These are phyloP conservation scores for Chrysanthemum makinoi DNA, from an alignment of 129 eudicot genomes.

Conservation along the genomic window DNA sequence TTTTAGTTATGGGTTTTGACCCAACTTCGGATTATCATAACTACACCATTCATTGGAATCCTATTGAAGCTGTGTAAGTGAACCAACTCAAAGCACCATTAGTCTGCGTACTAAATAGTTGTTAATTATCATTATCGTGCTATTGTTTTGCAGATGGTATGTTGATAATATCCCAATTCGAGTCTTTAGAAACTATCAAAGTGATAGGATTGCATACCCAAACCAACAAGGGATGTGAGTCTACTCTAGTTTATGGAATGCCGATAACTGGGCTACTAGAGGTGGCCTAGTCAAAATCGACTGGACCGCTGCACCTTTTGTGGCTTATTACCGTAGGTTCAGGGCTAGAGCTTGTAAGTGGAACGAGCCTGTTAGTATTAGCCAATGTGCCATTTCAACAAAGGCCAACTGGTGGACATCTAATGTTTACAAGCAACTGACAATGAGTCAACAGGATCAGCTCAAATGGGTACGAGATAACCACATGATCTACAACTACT, in stretches of 20 bases:
- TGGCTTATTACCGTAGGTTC: constrained; percentile 42
- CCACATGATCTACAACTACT: too few relatives aligned
- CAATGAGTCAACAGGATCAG: constrained; percentile 31
- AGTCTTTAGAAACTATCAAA: too few relatives aligned
- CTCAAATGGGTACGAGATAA: constrained; percentile 53
- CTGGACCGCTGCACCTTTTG: constrained; percentile 59
- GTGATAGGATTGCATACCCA: too few relatives aligned
- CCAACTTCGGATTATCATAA: too few relatives aligned
- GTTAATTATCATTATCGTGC: not conserved
- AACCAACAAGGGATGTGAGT: too few relatives aligned
- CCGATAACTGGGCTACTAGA: constrained; percentile 73
- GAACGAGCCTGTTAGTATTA: constrained; percentile 41
- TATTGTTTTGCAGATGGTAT: not conserved
- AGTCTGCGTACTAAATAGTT: not conserved
- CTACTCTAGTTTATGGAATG: constrained; percentile 3
- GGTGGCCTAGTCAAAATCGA: constrained; percentile 63
- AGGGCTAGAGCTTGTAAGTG: constrained; percentile 53
- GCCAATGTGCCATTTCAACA: constrained; percentile 30
- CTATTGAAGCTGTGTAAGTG: constrained; percentile 52
- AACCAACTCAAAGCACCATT: not conserved
- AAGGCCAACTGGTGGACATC: constrained; percentile 56
- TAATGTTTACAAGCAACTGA: constrained; percentile 37
- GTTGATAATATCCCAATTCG: too few relatives aligned
- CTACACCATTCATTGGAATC: constrained; percentile 67
- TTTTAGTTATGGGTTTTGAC: too few relatives aligned